These are phyloP conservation scores for Kodamaea sagamina DNA, from an alignment of 805 yeast species.

Conservation along the genomic window DNA sequence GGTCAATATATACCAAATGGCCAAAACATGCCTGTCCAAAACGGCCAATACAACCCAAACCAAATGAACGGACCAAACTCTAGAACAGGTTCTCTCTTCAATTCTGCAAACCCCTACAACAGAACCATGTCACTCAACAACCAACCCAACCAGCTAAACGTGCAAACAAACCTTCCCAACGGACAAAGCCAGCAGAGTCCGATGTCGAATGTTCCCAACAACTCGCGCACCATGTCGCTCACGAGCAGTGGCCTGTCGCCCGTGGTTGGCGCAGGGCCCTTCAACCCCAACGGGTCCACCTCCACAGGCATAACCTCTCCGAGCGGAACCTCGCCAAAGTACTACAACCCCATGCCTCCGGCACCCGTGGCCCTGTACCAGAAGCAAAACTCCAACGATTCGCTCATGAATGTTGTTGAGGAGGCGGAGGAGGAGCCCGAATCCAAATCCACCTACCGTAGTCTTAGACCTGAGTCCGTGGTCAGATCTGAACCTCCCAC, in stretches of 20 bases:
- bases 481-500: constrained; percentile 4
- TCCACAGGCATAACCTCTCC: constrained; percentile 4
- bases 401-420: constrained; percentile 36
- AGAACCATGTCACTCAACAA: constrained; percentile 4
- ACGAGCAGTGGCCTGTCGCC: constrained; percentile 6
- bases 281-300: constrained; percentile 5
- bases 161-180: constrained; percentile 2
- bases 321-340: constrained; percentile 5
- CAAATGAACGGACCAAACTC: not conserved
- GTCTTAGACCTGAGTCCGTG: constrained; percentile 3
- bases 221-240: constrained; percentile 7
- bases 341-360: constrained; percentile 5
- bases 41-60: constrained; percentile 1
- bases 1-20: constrained; percentile 8
- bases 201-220: constrained; percentile 1
- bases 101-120: constrained; percentile 6
- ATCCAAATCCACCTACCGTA: constrained; percentile 1
- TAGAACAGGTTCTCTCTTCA: constrained; percentile 2
- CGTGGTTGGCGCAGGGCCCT: constrained; percentile 3
- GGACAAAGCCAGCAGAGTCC: constrained; percentile 4
- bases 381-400: constrained; percentile 27
- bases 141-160: not conserved
- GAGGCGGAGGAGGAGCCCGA: constrained; percentile 34
- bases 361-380: constrained; percentile 5
- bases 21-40: too few species aligned